Base-by-base conservation (phyloP, 352 stramenopile species). In the Phytophthora fragariae region DNA sequence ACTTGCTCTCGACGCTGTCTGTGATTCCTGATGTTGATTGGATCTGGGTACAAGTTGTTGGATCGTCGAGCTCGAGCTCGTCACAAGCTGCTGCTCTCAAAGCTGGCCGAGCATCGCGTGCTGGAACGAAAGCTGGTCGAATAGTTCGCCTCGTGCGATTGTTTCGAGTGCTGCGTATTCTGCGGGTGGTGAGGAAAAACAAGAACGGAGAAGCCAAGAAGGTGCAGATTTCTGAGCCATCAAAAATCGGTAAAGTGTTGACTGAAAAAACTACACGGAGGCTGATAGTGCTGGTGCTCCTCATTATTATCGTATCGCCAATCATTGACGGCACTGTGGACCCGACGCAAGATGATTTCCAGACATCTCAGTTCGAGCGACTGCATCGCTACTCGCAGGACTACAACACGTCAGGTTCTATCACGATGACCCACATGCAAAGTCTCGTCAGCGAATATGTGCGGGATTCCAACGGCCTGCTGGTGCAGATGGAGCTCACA, bases 171-270 rank as follows among this genome's bases (percentile, higher is more conserved):
- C 76, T 98, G 7, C 90, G 93, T 6, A 95, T 98, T 52, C 54
- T 97, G 11, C 88, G 88, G 3, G 85, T 96, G 3, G 85, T 95
- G 46, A 92, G 92, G 70, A 93, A 93, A 41, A 92, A 86, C 77
- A 91, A 92, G 62, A 83, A 83, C 21, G 75, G 65, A 6, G 81
- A 92, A 5, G 62, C 65, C 0, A 89, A 92, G 62, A 82, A 69
- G 12, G 62, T 94, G 17, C 69, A 91, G 58, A 91, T 97, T 60
- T 93, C 87, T 0, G 90, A 98, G 70, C 92, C 92, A 15, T 97
- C 89, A 35, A 98, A 98, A 73, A 95, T 99, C 57, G 96, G 96
- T 53, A 97, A 97, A 65, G 93, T 98, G 66, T 72, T 99, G 49
- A 98, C 95, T 7, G 95, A 99, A 63, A 97, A 98, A 57, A 99